Evolutionary conservation across 2,329 filamentous ascomycete species (phyloP).

Genomic region (Aspergillus arachidicola): DNA sequence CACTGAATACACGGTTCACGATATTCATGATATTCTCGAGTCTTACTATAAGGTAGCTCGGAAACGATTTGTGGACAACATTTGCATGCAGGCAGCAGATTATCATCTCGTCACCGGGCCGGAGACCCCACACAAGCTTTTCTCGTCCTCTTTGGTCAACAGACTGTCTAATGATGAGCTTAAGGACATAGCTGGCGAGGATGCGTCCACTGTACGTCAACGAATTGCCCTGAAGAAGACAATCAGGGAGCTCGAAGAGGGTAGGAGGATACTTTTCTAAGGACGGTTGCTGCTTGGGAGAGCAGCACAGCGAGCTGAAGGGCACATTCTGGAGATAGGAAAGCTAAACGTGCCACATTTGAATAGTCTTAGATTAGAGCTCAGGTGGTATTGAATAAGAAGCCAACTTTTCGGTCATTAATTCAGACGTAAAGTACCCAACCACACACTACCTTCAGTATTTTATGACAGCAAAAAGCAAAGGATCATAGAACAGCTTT

Average conservation of each 20-base stretch:
- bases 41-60: slow-evolving; percentile 64
- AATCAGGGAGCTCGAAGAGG: slow-evolving; percentile 49
- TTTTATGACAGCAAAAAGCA: background rate
- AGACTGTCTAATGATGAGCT: slow-evolving; percentile 53
- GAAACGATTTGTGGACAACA: slow-evolving; percentile 64
- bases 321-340: background rate
- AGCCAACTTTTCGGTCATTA: background rate
- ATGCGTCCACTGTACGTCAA: slow-evolving; percentile 42
- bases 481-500: background rate
- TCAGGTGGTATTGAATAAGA: too few species aligned
- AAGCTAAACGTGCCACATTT: background rate
- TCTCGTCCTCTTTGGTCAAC: slow-evolving; percentile 56
- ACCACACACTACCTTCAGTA: background rate
- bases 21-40: slow-evolving; percentile 62
- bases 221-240: slow-evolving; percentile 51
- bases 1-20: slow-evolving; percentile 32
- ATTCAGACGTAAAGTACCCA: too few species aligned
- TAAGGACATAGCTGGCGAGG: slow-evolving; percentile 61
- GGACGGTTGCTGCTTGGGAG: background rate
- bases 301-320: background rate
- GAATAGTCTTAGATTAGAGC: background rate
- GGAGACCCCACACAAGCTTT: slow-evolving; percentile 55
- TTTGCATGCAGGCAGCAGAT: slow-evolving; percentile 62
- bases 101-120: slow-evolving; percentile 56
- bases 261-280: slow-evolving; percentile 32